These are phyloP conservation scores for Chaetomium olivaceum DNA, from an alignment of 2,329 filamentous ascomycete species.

Conservation along the genomic window DNA sequence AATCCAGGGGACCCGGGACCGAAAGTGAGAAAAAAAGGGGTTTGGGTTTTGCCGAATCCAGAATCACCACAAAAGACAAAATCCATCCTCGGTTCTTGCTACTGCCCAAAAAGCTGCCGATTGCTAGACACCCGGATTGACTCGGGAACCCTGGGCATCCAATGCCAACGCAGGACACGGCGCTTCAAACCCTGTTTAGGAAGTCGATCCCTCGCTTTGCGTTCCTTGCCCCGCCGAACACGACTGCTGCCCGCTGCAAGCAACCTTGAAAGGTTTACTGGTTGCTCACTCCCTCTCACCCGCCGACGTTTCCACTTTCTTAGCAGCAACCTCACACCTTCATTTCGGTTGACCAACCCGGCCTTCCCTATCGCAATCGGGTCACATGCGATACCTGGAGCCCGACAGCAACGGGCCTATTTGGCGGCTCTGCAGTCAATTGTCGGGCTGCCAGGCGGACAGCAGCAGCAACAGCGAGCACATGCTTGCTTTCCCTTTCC, in stretches of 20 bases:
- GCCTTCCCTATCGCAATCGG: slow-evolving; percentile 13
- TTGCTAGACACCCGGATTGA: neutral
- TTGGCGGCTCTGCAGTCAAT: slow-evolving; percentile 29
- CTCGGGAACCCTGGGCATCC: slow-evolving; percentile 12
- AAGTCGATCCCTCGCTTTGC: slow-evolving; percentile 26
- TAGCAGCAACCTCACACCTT: neutral
- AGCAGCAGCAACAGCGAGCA: slow-evolving; percentile 22
- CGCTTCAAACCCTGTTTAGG: slow-evolving; percentile 27
- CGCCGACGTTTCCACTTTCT: slow-evolving; percentile 6
- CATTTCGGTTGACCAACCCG: slow-evolving; percentile 20
- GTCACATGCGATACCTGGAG: slow-evolving; percentile 26
- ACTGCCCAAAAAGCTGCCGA: slow-evolving; percentile 6
- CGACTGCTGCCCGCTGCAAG: slow-evolving; percentile 8
- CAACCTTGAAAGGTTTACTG: neutral
- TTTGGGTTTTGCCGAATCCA: neutral
- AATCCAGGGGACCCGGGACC: neutral
- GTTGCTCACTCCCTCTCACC: neutral
- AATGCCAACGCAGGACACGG: slow-evolving; percentile 21
- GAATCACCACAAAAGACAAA: neutral
- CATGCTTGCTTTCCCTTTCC: slow-evolving; percentile 31
- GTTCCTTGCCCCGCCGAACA: slow-evolving; percentile 24
- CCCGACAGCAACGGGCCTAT: slow-evolving; percentile 21
- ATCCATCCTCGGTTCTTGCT: neutral
- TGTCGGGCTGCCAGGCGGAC: slow-evolving; percentile 26
- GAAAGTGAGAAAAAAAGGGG: neutral